A percentile compares a stretch with the other conserved stretches of the same genome.
These are phyloP conservation scores for Hsuehochloa calcarea DNA, from an alignment of 176 grass and related monocot genomes.

Conservation along the genomic window DNA sequence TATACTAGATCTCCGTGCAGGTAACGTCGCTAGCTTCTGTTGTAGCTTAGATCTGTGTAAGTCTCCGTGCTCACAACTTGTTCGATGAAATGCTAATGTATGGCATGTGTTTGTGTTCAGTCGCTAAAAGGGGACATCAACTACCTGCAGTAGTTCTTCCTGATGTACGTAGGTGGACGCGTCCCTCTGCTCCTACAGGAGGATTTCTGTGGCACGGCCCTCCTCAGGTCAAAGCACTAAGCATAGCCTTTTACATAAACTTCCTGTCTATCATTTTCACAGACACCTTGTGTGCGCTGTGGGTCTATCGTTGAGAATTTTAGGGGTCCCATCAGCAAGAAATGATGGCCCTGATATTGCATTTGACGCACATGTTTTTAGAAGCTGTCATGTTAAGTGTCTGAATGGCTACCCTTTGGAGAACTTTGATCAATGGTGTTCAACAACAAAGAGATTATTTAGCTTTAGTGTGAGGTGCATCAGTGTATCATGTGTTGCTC, in stretches of 20 bases:
- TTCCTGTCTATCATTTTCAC: background rate
- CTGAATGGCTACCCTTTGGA: background rate
- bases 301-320: background rate
- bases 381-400: background rate
- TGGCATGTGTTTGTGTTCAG: conserved; percentile 27
- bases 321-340: background rate
- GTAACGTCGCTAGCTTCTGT: conserved; percentile 16
- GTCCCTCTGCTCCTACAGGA: conserved; percentile 77
- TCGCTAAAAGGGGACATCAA: conserved; percentile 83
- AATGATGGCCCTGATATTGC: background rate
- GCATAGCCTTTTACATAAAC: background rate
- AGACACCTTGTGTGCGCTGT: background rate
- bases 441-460: background rate
- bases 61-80: background rate
- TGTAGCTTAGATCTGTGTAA: background rate
- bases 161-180: conserved; percentile 81
- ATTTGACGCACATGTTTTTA: background rate
- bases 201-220: conserved; percentile 91
- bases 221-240: conserved; percentile 65
- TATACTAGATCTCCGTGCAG: conserved; percentile 88
- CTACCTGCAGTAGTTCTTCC: conserved; percentile 85
- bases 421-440: background rate
- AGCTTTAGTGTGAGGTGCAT: background rate
- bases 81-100: conserved; percentile 32
- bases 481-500: background rate